A percentile compares a stretch with the other conserved stretches of the same genome.
Evolutionary conservation across 2,329 filamentous ascomycete genomes (phyloP).

Genomic region (Mycogone perniciosa): DNA sequence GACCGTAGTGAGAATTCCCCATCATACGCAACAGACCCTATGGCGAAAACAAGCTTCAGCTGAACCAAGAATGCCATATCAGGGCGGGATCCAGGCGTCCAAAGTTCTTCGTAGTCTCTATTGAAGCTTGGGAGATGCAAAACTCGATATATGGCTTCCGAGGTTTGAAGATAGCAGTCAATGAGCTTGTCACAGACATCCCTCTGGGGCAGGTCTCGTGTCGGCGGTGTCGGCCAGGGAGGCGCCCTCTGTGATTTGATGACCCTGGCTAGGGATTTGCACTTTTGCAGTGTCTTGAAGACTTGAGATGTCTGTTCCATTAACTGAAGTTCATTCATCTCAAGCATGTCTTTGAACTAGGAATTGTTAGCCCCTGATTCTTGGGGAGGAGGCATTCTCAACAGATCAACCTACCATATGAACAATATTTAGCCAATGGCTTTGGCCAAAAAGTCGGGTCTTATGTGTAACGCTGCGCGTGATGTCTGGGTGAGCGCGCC

Average conservation of each 20-base stretch:
- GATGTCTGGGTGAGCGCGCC: slow-evolving; percentile 24
- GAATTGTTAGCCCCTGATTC: slow-evolving; percentile 8
- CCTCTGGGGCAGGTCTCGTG: slow-evolving; percentile 39
- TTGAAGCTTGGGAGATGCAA: slow-evolving; percentile 46
- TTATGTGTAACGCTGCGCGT: slow-evolving; percentile 47
- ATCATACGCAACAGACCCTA: slow-evolving; percentile 48
- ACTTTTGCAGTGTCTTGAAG: slow-evolving; percentile 36
- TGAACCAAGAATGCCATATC: slow-evolving; percentile 46
- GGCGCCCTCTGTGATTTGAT: slow-evolving; percentile 47
- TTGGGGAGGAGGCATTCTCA: not conserved
- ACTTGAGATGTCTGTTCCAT: slow-evolving; percentile 32
- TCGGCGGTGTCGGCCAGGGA: slow-evolving; percentile 39
- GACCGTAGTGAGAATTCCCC: slow-evolving; percentile 42
- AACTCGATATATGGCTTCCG: slow-evolving; percentile 42
- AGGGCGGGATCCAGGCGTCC: slow-evolving; percentile 27
- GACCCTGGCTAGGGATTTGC: slow-evolving; percentile 44
- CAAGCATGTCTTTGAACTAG: slow-evolving; percentile 39
- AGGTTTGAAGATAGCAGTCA: slow-evolving; percentile 41
- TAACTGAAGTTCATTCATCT: slow-evolving; percentile 35
- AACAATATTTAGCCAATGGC: slow-evolving; percentile 49
- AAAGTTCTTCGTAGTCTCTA: slow-evolving; percentile 44
- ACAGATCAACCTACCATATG: slow-evolving; percentile 32
- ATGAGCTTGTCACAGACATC: slow-evolving; percentile 41
- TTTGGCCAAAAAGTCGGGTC: slow-evolving; percentile 49
- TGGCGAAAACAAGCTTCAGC: slow-evolving; percentile 51